phyloP scores from a whole-genome alignment of 73 alveolate genomes.

The Tetrahymena thermophila region DNA sequence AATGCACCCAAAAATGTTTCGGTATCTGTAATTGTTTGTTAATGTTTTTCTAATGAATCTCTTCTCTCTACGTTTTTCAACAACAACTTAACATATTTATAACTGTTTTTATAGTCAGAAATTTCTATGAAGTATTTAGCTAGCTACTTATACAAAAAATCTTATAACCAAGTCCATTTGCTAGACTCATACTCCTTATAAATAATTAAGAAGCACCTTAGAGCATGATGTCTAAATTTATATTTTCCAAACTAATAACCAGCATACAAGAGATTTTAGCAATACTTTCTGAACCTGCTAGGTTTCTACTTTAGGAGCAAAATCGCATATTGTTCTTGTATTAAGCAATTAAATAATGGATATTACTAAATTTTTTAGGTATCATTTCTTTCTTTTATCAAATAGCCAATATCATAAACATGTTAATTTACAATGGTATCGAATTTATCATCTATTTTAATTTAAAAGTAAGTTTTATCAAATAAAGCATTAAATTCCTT shows the following conservation, averaged over 20 bases:
- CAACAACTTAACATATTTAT: background rate
- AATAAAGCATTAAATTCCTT: too few relatives aligned
- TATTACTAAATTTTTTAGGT: background rate
- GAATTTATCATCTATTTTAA: background rate
- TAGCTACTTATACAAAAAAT: background rate
- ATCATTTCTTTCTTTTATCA: background rate
- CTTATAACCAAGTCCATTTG: background rate
- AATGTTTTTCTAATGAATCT: background rate
- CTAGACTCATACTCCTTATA: background rate
- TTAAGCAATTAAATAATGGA: background rate
- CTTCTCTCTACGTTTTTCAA: background rate
- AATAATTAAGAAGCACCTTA: background rate
- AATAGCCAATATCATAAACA: background rate
- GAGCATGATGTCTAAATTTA: background rate
- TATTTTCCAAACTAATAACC: background rate
- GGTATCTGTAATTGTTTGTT: background rate
- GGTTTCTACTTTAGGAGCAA: background rate
- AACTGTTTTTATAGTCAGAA: background rate
- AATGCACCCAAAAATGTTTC: background rate
- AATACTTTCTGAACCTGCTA: background rate
- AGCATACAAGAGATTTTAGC: background rate
- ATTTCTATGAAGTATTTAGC: background rate
- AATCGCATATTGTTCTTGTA: background rate
- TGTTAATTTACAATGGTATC: background rate
- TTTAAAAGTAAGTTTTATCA: background rate